phyloP scores from a whole-genome alignment of 78 protist genomes.

The Dictyostelium capitatum region DNA sequence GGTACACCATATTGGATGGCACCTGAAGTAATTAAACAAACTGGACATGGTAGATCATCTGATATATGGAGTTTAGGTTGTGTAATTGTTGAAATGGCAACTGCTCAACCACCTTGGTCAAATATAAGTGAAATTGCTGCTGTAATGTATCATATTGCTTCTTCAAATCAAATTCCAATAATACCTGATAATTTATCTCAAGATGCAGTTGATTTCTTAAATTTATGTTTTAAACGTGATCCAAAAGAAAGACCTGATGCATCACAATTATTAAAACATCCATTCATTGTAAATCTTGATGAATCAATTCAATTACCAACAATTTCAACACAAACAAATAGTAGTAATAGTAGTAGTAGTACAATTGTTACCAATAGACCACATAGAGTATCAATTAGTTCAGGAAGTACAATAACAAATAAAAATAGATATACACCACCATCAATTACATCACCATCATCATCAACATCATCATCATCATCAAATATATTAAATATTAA shows the following conservation, averaged over 20 bases:
- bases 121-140: slow-evolving; percentile 78
- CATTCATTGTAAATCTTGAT: slow-evolving; percentile 17
- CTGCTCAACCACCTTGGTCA: slow-evolving; percentile 87
- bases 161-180: slow-evolving; percentile 43
- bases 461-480: slow-evolving; percentile 5
- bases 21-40: slow-evolving; percentile 88
- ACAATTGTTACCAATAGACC: background rate
- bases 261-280: slow-evolving; percentile 51
- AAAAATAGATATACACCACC: slow-evolving; percentile 24
- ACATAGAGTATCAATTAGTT: background rate
- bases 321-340: background rate
- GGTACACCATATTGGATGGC: slow-evolving; percentile 95
- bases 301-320: background rate
- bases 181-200: slow-evolving; percentile 30
- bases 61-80: slow-evolving; percentile 90
- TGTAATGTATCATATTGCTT: slow-evolving; percentile 80
- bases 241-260: slow-evolving; percentile 84
- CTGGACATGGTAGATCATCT: slow-evolving; percentile 83
- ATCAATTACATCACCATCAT: background rate
- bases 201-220: slow-evolving; percentile 68
- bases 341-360: background rate
- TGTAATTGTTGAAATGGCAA: slow-evolving; percentile 87
- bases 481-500: background rate
- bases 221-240: slow-evolving; percentile 69
- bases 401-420: background rate